phyloP scores from a whole-genome alignment of 768 basidiomycete species.

The Termitomyces sp. region DNA sequence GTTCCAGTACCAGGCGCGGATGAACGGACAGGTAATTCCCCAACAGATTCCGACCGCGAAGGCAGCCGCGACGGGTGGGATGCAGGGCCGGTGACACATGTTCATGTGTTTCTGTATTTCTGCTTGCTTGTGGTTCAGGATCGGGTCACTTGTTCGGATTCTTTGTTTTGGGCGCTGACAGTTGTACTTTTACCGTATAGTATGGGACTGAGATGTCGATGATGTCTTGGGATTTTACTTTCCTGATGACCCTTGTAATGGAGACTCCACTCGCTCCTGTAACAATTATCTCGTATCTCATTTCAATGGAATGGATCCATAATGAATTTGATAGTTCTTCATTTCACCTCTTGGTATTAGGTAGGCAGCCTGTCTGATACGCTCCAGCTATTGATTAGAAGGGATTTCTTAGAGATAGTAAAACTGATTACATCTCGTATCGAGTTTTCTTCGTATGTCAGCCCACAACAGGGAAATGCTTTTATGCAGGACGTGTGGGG shows the following conservation, averaged over 20 bases:
- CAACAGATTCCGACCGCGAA: slow-evolving; percentile 11
- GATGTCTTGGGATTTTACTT: not conserved
- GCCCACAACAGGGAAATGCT: too few relatives aligned
- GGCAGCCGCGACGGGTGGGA: slow-evolving; percentile 9
- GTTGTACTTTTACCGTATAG: slow-evolving; percentile 4
- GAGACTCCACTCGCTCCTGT: slow-evolving; percentile 1
- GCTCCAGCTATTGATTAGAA: too few relatives aligned
- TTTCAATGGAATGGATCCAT: slow-evolving; percentile 2
- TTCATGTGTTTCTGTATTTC: not conserved
- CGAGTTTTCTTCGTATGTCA: too few relatives aligned
- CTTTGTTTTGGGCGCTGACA: not conserved
- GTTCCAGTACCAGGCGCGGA: slow-evolving; percentile 3
- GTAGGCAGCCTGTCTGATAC: too few relatives aligned
- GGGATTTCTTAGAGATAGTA: too few relatives aligned
- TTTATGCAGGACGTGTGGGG: too few relatives aligned
- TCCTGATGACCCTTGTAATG: not conserved
- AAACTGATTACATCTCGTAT: too few relatives aligned
- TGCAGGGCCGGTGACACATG: slow-evolving; percentile 12
- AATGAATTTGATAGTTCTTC: not conserved
- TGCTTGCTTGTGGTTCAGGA: not conserved
- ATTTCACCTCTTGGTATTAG: too few relatives aligned
- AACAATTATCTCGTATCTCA: slow-evolving; percentile 7
- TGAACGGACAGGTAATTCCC: slow-evolving; percentile 8
- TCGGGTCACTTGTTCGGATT: not conserved
- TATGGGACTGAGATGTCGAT: not conserved